These are phyloP conservation scores for Pestalotiopsis sp. DNA, from an alignment of 2,329 filamentous ascomycete genomes.

Conservation along the genomic window DNA sequence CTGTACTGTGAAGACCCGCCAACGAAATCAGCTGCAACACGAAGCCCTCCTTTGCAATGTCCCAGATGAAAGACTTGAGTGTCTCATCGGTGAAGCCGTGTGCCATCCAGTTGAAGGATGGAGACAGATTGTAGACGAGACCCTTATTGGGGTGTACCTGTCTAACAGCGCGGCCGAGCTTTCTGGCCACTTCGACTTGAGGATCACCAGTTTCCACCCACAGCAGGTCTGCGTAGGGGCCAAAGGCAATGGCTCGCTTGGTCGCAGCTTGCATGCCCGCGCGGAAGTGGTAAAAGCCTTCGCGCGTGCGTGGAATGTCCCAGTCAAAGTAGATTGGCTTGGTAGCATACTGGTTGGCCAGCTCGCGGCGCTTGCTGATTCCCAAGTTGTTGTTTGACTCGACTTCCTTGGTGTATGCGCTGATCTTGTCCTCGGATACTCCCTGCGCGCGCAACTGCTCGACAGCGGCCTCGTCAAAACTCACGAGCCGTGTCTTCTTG, in stretches of 20 bases:
- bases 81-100: constrained; percentile 86
- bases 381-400: constrained; percentile 72
- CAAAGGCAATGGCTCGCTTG: constrained; percentile 90
- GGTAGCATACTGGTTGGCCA: constrained; percentile 70
- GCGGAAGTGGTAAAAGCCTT: constrained; percentile 91
- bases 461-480: constrained; percentile 88
- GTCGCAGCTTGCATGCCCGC: constrained; percentile 85
- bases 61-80: constrained; percentile 93
- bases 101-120: constrained; percentile 98
- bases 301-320: constrained; percentile 89
- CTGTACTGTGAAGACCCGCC: constrained; percentile 68
- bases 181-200: constrained; percentile 73
- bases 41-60: constrained; percentile 86
- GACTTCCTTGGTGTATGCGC: constrained; percentile 67
- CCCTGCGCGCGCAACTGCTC: constrained; percentile 72
- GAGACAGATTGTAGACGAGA: constrained; percentile 93
- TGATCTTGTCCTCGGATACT: constrained; percentile 64
- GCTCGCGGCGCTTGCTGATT: constrained; percentile 72
- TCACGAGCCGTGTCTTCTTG: constrained; percentile 80
- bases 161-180: constrained; percentile 78
- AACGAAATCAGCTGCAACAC: constrained; percentile 69
- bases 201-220: constrained; percentile 98
- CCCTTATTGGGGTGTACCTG: constrained; percentile 75
- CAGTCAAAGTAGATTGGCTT: constrained; percentile 80
- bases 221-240: constrained; percentile 88